These are phyloP conservation scores for Paratinospora sagittata DNA, from an alignment of 164 flowering plant species.

Conservation along the genomic window DNA sequence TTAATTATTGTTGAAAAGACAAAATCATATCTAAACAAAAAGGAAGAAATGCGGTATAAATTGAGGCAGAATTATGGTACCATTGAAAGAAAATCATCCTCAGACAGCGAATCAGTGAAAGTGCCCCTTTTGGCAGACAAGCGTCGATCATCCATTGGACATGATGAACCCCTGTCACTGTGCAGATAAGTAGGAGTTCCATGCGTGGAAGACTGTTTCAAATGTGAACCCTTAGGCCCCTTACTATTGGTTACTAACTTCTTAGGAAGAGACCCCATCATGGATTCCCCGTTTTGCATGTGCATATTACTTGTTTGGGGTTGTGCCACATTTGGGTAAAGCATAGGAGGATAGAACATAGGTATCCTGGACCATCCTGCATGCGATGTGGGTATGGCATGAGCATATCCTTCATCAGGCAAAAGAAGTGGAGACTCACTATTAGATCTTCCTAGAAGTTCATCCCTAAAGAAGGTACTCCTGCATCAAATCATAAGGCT, in stretches of 20 bases:
- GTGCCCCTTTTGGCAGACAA: conserved; percentile 18
- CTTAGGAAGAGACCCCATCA: conserved; percentile 22
- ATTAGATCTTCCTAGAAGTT: conserved; percentile 33
- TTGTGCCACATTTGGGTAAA: conserved; percentile 41
- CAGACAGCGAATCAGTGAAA: conserved; percentile 42
- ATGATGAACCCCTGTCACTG: conserved; percentile 23
- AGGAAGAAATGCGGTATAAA: conserved; percentile 3
- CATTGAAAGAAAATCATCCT: conserved; percentile 88
- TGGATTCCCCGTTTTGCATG: conserved; percentile 27
- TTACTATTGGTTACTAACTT: conserved; percentile 19
- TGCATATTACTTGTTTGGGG: conserved; percentile 35
- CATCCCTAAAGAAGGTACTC: conserved; percentile 27
- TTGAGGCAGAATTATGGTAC: conserved; percentile 31
- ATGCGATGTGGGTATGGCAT: conserved; percentile 29
- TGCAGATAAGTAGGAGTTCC: conserved; percentile 20
- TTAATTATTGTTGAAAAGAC: neutral
- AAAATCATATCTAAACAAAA: neutral
- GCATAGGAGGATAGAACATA: conserved; percentile 39
- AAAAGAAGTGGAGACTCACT: conserved; percentile 32
- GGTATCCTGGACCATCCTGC: conserved; percentile 38
- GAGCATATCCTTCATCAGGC: conserved; percentile 30
- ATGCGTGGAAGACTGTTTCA: conserved; percentile 21
- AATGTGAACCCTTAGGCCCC: conserved; percentile 21
- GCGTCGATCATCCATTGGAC: conserved; percentile 33
- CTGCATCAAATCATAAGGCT: conserved; percentile 17